Percentiles rank a stretch among this genome's conserved stretches.
Conservation (phyloP, 179 eudicot genomes). For the Spergularia azorica region DNA sequence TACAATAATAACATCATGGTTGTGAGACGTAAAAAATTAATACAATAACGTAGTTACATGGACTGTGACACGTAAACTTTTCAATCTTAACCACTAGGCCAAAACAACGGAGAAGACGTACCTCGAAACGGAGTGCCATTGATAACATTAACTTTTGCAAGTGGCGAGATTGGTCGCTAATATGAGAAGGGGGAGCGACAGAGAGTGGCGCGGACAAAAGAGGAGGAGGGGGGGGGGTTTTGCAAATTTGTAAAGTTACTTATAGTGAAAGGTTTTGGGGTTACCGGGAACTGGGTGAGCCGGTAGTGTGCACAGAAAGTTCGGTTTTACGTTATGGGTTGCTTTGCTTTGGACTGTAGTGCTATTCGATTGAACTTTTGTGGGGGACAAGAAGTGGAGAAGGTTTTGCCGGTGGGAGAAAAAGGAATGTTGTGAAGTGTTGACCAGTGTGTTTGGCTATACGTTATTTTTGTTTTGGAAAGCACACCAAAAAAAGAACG, state of each 20-base stretch:
- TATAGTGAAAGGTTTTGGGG: neutral
- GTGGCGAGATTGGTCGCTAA: no score
- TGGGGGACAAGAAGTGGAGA: neutral
- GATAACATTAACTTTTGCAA: neutral
- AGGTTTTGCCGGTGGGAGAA: neutral
- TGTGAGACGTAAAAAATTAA: no score
- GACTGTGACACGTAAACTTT: no score
- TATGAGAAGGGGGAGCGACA: neutral
- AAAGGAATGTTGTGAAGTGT: neutral
- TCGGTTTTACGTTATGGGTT: no score
- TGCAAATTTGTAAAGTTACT: neutral
- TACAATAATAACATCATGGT: no score
- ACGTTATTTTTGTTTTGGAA: neutral
- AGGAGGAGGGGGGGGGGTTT: neutral
- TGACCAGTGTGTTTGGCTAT: conserved; percentile 2
- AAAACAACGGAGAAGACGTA: neutral
- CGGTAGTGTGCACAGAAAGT: no score
- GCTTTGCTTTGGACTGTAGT: no score
- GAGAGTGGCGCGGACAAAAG: neutral
- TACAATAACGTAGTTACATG: no score
- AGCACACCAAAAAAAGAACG: neutral
- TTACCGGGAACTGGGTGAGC: neutral
- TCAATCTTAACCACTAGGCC: neutral
- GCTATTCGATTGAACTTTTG: no score
- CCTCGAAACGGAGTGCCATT: conserved; percentile 30